A percentile compares a stretch with the other conserved stretches of the same genome.
phyloP scores from a whole-genome alignment of 1,284 basidiomycete species.

The Meira nashicola region DNA sequence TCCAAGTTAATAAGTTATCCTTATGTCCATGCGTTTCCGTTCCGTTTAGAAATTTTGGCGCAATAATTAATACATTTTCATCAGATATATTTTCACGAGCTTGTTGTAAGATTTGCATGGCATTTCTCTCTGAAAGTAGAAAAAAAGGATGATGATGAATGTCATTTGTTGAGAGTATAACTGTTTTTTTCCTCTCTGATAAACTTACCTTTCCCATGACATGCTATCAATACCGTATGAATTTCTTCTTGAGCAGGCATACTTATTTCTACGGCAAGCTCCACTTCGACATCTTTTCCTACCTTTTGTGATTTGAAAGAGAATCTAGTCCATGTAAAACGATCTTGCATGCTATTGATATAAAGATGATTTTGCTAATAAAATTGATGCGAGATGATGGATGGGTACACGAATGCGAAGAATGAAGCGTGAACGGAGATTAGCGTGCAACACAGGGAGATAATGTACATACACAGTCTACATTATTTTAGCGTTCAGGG shows the following conservation, averaged over 20 bases:
- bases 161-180: not conserved
- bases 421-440: too few relatives aligned
- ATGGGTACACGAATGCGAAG: too few relatives aligned
- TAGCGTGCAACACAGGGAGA: too few relatives aligned
- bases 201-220: conserved; percentile 1
- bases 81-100: not conserved
- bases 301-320: too few relatives aligned
- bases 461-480: too few relatives aligned
- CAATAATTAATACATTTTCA: not conserved
- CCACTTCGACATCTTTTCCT: too few relatives aligned
- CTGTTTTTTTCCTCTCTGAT: not conserved
- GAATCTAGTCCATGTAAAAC: too few relatives aligned
- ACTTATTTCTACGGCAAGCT: too few relatives aligned
- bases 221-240: not conserved
- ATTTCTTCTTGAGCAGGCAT: not conserved
- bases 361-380: too few relatives aligned
- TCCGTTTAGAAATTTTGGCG: not conserved
- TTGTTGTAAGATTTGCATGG: not conserved
- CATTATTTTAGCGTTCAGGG: too few relatives aligned
- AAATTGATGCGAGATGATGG: too few relatives aligned
- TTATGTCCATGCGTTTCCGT: not conserved
- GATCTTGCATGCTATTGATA: too few relatives aligned
- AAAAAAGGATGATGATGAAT: not conserved
- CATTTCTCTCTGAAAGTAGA: not conserved
- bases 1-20: not conserved